Percentiles rank a stretch among this genome's conserved stretches.
These are phyloP conservation scores for Secale cereale DNA, from an alignment of 176 grass and related monocot genomes.

Conservation along the genomic window DNA sequence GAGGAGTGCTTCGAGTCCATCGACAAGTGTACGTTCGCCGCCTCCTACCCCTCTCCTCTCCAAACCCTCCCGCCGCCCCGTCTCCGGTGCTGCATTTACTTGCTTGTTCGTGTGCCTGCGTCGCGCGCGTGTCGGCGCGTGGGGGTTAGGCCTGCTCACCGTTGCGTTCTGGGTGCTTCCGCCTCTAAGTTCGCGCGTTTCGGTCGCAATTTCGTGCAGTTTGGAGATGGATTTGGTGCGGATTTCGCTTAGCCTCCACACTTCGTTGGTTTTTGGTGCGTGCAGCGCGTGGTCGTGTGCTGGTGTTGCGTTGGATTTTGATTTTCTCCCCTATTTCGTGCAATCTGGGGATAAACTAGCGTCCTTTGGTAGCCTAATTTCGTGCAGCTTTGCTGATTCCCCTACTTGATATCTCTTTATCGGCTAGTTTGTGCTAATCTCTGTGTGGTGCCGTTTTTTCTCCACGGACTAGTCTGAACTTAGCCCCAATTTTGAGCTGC, in stretches of 20 bases:
- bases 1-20: conserved; percentile 89
- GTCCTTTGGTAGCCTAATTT: background rate
- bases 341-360: background rate
- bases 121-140: background rate
- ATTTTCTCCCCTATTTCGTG: background rate
- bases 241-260: background rate
- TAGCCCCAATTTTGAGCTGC: background rate
- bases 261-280: conserved; percentile 10
- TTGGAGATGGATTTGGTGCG: background rate
- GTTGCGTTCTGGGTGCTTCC: background rate
- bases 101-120: conserved; percentile 8
- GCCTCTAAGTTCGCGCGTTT: background rate
- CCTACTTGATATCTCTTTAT: background rate
- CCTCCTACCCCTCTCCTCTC: background rate
- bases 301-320: background rate
- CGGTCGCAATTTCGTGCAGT: background rate
- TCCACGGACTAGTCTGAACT: background rate
- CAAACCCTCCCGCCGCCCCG: background rate
- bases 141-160: background rate
- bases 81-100: conserved; percentile 3
- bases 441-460: background rate
- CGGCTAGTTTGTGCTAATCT: background rate
- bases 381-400: background rate
- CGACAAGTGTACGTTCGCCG: conserved; percentile 56
- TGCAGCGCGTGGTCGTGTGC: background rate